phyloP scores from a whole-genome alignment of 169 alveolate genomes.

The Babesia divergens region DNA sequence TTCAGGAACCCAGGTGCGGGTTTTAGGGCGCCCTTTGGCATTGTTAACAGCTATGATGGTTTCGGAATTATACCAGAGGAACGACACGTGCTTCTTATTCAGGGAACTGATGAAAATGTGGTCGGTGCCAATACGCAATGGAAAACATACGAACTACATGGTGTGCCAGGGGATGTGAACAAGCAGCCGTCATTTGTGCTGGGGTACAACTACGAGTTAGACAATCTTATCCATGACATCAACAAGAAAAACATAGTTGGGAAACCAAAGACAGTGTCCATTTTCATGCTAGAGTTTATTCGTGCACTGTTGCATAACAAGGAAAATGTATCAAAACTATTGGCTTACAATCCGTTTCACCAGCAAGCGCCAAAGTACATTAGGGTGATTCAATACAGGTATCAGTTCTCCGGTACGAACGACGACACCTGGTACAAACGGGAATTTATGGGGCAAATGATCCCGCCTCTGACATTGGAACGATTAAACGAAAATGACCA shows the following conservation, averaged over 20 bases:
- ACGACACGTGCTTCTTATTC: conserved; percentile 33
- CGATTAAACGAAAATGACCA: not conserved
- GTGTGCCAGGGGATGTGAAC: conserved; percentile 29
- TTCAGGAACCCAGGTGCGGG: not conserved
- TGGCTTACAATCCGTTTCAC: conserved; percentile 35
- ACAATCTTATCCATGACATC: conserved; percentile 21
- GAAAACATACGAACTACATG: conserved; percentile 34
- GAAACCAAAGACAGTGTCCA: conserved; percentile 4
- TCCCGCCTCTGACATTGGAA: conserved; percentile 38
- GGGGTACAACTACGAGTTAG: conserved; percentile 43
- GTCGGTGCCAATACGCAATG: conserved; percentile 47
- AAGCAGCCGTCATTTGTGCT: not conserved
- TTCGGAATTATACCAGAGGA: conserved; percentile 2
- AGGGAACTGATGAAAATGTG: conserved; percentile 44
- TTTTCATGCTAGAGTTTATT: conserved; percentile 13
- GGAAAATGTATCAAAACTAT: not conserved
- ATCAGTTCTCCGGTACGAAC: conserved; percentile 3
- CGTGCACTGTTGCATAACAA: conserved; percentile 23
- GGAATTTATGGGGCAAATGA: not conserved
- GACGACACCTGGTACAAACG: conserved; percentile 25
- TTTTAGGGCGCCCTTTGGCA: conserved; percentile 31
- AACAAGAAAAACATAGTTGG: not conserved
- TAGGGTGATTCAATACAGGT: conserved; percentile 45
- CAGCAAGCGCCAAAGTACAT: conserved; percentile 47
- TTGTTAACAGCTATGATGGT: conserved; percentile 45